Evolutionary conservation across 2,329 filamentous ascomycete species (phyloP).

Genomic region (Daldinia sp.): DNA sequence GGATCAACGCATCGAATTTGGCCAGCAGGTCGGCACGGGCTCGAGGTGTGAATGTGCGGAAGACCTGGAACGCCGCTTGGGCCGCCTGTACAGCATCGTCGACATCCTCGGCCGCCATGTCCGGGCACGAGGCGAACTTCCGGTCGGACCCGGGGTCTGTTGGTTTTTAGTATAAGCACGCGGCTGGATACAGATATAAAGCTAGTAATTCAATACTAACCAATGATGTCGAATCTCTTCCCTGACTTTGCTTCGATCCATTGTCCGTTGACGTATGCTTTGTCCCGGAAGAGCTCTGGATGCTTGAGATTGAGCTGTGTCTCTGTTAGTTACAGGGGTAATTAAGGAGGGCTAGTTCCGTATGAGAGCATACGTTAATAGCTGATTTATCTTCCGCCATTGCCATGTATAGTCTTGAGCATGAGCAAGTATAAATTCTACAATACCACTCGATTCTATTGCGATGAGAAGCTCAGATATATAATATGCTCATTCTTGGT

Average conservation of each 20-base stretch:
- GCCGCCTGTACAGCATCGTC: slow-evolving; percentile 66
- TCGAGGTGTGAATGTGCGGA: slow-evolving; percentile 66
- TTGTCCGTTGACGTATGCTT: slow-evolving; percentile 62
- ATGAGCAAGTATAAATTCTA: not conserved
- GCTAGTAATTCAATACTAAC: slow-evolving; percentile 44
- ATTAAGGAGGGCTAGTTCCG: not conserved
- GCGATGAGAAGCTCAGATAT: not conserved
- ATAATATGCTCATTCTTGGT: not conserved
- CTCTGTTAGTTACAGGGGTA: slow-evolving; percentile 4
- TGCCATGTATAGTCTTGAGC: not conserved
- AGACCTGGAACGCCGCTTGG: slow-evolving; percentile 67
- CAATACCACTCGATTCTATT: not conserved
- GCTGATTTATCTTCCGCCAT: slow-evolving; percentile 19
- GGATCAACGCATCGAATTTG: slow-evolving; percentile 71
- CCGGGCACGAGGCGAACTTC: slow-evolving; percentile 52
- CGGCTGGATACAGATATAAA: not conserved
- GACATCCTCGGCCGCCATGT: slow-evolving; percentile 65
- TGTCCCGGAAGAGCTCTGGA: slow-evolving; percentile 60
- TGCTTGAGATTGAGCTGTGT: slow-evolving; percentile 57
- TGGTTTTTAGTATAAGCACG: not conserved
- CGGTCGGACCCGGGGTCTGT: slow-evolving; percentile 57
- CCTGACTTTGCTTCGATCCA: slow-evolving; percentile 65
- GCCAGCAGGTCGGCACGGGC: slow-evolving; percentile 68
- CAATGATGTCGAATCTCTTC: slow-evolving; percentile 64
- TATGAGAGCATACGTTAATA: slow-evolving; percentile 19